A percentile compares a stretch with the other conserved stretches of the same genome.
phyloP scores from a whole-genome alignment of 805 yeast species.

The Wickerhamomyces xylosicus region DNA sequence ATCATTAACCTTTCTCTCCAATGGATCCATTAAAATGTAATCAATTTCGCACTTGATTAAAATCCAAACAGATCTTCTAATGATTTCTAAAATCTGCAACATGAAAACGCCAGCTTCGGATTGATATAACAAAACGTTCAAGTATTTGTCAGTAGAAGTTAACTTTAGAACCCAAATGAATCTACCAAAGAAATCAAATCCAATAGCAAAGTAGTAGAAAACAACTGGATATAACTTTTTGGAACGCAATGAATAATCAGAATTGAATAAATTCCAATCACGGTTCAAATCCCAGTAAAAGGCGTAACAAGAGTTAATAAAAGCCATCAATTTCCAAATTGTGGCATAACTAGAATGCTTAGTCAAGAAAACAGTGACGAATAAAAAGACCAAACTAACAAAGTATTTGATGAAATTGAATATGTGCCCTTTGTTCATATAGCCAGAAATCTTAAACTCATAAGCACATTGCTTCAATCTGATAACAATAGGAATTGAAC shows the following conservation, averaged over 20 bases:
- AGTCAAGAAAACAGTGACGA: conserved; percentile 21
- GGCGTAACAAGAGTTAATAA: conserved; percentile 66
- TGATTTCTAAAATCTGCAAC: conserved; percentile 63
- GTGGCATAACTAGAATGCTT: conserved; percentile 7
- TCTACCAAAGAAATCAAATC: conserved; percentile 54
- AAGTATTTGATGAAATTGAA: conserved; percentile 69
- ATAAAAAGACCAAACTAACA: conserved; percentile 46
- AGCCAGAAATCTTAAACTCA: conserved; percentile 43
- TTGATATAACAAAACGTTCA: conserved; percentile 11
- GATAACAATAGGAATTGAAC: conserved; percentile 54
- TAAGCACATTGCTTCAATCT: conserved; percentile 73
- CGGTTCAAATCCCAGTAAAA: conserved; percentile 81
- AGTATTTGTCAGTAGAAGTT: conserved; percentile 19
- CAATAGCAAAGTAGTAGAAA: conserved; percentile 47
- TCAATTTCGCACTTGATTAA: conserved; percentile 79
- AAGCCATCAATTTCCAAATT: conserved; percentile 28
- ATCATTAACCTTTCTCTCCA: background rate
- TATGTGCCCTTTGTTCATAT: conserved; percentile 37
- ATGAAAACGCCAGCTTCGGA: conserved; percentile 51
- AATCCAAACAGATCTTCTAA: conserved; percentile 87
- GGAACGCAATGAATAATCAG: background rate
- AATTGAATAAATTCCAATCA: conserved; percentile 71
- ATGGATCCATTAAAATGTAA: conserved; percentile 6
- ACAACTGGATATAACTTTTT: conserved; percentile 8
- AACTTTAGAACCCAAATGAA: conserved; percentile 67